Evolutionary conservation across 768 basidiomycete genomes (phyloP).

Genomic region (Leccinum incarnatum): DNA sequence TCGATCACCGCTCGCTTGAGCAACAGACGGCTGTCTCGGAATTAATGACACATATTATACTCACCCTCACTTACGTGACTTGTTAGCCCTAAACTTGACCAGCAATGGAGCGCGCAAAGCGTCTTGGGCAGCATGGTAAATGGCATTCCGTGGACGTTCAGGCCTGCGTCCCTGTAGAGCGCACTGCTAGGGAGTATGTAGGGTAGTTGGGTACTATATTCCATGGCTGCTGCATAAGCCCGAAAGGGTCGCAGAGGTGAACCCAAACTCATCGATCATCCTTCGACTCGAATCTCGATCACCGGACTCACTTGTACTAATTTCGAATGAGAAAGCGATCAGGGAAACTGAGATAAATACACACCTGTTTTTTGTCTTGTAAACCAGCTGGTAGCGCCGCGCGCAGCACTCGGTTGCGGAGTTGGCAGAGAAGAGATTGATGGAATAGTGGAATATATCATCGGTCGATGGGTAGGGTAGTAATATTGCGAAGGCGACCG

Average conservation of each 20-base stretch:
- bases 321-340: conserved; percentile 9
- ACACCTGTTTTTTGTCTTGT: conserved; percentile 61
- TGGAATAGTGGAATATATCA: conserved; percentile 55
- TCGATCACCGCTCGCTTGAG: no score
- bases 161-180: conserved; percentile 40
- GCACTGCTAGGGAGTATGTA: conserved; percentile 43
- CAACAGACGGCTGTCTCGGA: not conserved
- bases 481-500: conserved; percentile 59
- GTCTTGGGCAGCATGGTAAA: conserved; percentile 33
- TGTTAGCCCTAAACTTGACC: conserved; percentile 84
- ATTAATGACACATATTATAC: conserved; percentile 18
- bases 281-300: not conserved
- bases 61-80: conserved; percentile 72
- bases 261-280: not conserved
- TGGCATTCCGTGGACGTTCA: conserved; percentile 33
- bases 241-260: conserved; percentile 19
- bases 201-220: conserved; percentile 49
- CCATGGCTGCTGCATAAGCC: conserved; percentile 42
- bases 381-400: conserved; percentile 37
- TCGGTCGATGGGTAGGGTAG: conserved; percentile 53
- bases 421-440: conserved; percentile 53
- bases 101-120: conserved; percentile 64
- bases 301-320: conserved; percentile 44
- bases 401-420: conserved; percentile 39
- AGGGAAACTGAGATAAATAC: conserved; percentile 12